A percentile compares a stretch with the other conserved stretches of the same genome.
Evolutionary conservation across 2,329 filamentous ascomycete species (phyloP).

Genomic region (Colletotrichum shisoi): DNA sequence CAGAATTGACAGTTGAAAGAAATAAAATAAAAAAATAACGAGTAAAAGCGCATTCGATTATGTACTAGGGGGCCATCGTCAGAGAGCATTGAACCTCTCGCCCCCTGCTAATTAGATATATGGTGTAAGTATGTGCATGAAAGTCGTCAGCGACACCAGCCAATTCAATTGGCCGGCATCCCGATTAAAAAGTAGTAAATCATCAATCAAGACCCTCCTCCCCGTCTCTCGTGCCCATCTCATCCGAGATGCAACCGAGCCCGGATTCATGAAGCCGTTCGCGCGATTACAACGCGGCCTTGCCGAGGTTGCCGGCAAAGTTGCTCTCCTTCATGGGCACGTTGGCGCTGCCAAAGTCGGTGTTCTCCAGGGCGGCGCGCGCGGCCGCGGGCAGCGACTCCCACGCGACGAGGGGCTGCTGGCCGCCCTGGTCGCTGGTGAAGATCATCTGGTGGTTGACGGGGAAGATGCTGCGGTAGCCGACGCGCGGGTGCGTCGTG

Average conservation of each 20-base stretch:
- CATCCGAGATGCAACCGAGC: background rate
- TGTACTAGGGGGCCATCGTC: slow-evolving; percentile 25
- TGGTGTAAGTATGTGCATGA: slow-evolving; percentile 32
- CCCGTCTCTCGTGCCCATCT: background rate
- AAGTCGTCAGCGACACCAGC: slow-evolving; percentile 23
- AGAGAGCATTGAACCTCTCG: slow-evolving; percentile 25
- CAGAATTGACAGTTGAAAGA: background rate
- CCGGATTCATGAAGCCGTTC: accelerated
- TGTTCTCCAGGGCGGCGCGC: slow-evolving; percentile 47
- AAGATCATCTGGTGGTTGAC: slow-evolving; percentile 50
- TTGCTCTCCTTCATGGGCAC: slow-evolving; percentile 49
- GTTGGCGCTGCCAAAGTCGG: slow-evolving; percentile 52
- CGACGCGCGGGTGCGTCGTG: slow-evolving; percentile 44
- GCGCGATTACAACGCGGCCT: slow-evolving; percentile 27
- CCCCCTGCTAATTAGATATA: slow-evolving; percentile 6
- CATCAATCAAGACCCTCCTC: slow-evolving; percentile 4
- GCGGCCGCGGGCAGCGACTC: slow-evolving; percentile 49
- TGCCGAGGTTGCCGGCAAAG: slow-evolving; percentile 37
- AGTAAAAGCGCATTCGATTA: background rate
- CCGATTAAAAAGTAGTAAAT: slow-evolving; percentile 31
- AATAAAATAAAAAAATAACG: background rate
- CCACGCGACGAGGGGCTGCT: slow-evolving; percentile 53
- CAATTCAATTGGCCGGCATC: background rate
- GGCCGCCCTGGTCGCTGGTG: slow-evolving; percentile 48
- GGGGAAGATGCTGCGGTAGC: slow-evolving; percentile 47